A percentile compares a stretch with the other conserved stretches of the same genome.
Evolutionary conservation across 352 stramenopile species (phyloP).

Genomic region (Pythium folliculosum): DNA sequence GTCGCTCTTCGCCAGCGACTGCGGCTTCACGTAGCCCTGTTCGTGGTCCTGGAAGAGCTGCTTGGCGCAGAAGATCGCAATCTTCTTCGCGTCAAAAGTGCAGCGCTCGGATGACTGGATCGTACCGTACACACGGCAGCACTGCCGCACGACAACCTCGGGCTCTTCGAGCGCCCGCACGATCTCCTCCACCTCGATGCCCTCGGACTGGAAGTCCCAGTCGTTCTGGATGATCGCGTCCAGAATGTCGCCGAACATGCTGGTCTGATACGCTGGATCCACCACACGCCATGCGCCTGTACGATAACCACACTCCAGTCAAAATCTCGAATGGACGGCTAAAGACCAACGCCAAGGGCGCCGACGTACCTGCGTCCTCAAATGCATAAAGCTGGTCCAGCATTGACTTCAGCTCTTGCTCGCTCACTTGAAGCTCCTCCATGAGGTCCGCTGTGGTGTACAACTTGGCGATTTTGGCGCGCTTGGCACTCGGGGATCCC

Average conservation of each 20-base stretch:
- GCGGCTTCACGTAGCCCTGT: slow-evolving; percentile 40
- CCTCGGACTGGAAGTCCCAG: slow-evolving; percentile 48
- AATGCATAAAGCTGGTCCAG: slow-evolving; percentile 67
- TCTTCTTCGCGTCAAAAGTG: slow-evolving; percentile 55
- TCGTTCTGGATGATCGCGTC: slow-evolving; percentile 74
- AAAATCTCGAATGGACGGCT: no score
- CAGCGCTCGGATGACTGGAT: slow-evolving; percentile 34
- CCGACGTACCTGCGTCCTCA: slow-evolving; percentile 49
- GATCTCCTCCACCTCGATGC: slow-evolving; percentile 48
- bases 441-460: slow-evolving; percentile 73
- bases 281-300: slow-evolving; percentile 63
- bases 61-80: slow-evolving; percentile 73
- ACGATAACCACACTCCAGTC: not conserved
- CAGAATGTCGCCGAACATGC: slow-evolving; percentile 75
- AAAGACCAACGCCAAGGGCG: not conserved
- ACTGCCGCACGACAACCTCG: slow-evolving; percentile 64
- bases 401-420: slow-evolving; percentile 63
- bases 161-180: slow-evolving; percentile 38
- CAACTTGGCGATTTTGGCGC: slow-evolving; percentile 50
- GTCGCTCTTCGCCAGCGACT: slow-evolving; percentile 27
- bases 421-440: slow-evolving; percentile 57
- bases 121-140: slow-evolving; percentile 63
- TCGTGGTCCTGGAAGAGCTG: slow-evolving; percentile 72
- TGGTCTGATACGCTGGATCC: slow-evolving; percentile 49
- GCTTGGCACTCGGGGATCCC: slow-evolving; percentile 34